Evolutionary conservation across 768 basidiomycete genomes (phyloP).

Genomic region (Tulasnella sp.): DNA sequence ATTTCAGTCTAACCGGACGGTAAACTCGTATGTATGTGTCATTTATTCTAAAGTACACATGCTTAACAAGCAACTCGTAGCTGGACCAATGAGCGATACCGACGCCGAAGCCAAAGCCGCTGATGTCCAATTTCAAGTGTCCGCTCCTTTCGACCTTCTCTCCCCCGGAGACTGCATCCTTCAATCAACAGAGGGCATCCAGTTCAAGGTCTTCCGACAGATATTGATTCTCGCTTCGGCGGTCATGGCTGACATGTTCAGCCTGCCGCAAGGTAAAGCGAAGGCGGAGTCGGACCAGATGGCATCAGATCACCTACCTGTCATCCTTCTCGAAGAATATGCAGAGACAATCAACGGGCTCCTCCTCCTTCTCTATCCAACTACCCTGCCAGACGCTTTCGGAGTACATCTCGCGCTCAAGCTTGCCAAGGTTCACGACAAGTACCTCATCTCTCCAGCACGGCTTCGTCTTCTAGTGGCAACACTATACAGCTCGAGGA

Average conservation of each 20-base stretch:
- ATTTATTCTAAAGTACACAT: too few species aligned
- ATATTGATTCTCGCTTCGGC: conserved; percentile 45
- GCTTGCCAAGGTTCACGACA: conserved; percentile 15
- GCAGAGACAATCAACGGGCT: conserved; percentile 15
- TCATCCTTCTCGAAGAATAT: conserved; percentile 16
- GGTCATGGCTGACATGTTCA: conserved; percentile 45
- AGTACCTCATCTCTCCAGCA: conserved; percentile 14
- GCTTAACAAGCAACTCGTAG: too few species aligned
- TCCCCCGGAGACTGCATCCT: conserved; percentile 40
- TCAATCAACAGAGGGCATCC: conserved; percentile 39
- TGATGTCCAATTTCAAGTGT: too few species aligned
- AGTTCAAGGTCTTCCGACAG: conserved; percentile 44
- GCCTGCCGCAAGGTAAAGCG: conserved; percentile 19
- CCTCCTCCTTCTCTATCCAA: conserved; percentile 20
- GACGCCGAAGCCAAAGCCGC: too few species aligned
- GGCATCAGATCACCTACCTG: background rate
- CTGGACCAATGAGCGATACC: too few species aligned
- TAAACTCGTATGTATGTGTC: too few species aligned
- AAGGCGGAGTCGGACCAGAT: background rate
- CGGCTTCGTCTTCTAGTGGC: background rate
- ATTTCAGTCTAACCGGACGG: too few species aligned
- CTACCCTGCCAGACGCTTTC: background rate
- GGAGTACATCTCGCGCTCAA: background rate
- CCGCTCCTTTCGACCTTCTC: conserved; percentile 25
- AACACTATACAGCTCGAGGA: too few species aligned